phyloP scores from a whole-genome alignment of 179 eudicot species.

The Beta corolliflora region DNA sequence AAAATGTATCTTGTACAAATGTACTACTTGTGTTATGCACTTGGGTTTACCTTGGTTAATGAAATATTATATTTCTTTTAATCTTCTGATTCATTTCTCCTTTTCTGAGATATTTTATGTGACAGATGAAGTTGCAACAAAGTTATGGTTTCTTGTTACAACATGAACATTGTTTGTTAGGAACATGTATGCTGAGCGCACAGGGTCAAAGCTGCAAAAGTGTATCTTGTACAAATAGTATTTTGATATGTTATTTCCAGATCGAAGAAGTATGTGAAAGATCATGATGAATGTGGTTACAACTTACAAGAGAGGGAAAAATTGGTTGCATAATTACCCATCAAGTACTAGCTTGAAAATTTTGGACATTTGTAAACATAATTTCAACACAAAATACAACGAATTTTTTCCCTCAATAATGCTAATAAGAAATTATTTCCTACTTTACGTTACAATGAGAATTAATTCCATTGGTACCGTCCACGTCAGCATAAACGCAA shows the following conservation, averaged over 20 bases:
- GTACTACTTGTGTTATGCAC: constrained; percentile 20
- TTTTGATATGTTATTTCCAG: neutral
- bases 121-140: neutral
- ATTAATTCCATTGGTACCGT: too few species aligned
- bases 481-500: too few species aligned
- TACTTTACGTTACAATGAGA: too few species aligned
- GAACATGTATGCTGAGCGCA: neutral
- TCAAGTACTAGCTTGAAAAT: neutral
- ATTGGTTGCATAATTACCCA: neutral
- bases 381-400: neutral
- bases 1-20: constrained; percentile 33
- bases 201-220: neutral
- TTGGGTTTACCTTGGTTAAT: constrained; percentile 22
- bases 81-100: neutral
- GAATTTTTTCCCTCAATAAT: neutral
- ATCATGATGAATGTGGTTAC: neutral
- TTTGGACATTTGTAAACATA: neutral
- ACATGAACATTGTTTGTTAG: neutral
- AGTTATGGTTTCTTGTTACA: neutral
- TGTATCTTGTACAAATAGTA: neutral
- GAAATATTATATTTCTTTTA: constrained; percentile 5
- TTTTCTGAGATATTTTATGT: neutral
- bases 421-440: neutral
- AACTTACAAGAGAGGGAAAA: neutral
- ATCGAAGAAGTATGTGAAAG: neutral